Evolutionary conservation across 345 rosid genomes (phyloP).

Genomic region (Sonneratia alba): DNA sequence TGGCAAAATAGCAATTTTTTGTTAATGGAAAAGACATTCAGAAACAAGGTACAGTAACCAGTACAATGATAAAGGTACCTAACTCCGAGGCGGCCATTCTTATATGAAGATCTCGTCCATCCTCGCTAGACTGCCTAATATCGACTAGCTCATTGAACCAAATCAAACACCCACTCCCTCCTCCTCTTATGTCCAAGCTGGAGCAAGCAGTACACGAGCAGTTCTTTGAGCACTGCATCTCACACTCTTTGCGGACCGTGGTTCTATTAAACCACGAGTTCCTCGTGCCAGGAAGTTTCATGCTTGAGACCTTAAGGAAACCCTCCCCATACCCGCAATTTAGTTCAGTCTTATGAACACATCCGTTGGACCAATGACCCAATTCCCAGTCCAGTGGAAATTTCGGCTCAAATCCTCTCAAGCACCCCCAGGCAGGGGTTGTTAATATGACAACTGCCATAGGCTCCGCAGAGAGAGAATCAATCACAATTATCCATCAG

Average conservation of each 20-base stretch:
- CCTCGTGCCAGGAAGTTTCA: constrained; percentile 39
- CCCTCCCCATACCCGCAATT: constrained; percentile 25
- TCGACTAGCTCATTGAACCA: constrained; percentile 11
- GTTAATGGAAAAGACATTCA: not conserved
- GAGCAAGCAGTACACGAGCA: constrained; percentile 51
- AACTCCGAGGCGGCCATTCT: constrained; percentile 12
- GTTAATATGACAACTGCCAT: constrained; percentile 29
- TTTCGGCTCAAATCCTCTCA: constrained; percentile 35
- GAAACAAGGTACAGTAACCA: too few relatives aligned
- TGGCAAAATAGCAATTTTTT: too few relatives aligned
- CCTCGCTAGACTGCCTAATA: constrained; percentile 7
- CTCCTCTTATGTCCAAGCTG: constrained; percentile 25
- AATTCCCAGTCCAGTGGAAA: constrained; percentile 23
- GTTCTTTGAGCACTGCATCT: constrained; percentile 23
- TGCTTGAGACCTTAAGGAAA: constrained; percentile 16
- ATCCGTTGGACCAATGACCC: constrained; percentile 30
- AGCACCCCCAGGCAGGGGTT: constrained; percentile 29
- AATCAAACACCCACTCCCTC: constrained; percentile 16
- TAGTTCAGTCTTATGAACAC: constrained; percentile 26
- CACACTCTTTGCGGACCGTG: constrained; percentile 27
- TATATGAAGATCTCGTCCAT: constrained; percentile 16
- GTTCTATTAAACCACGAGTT: constrained; percentile 17
- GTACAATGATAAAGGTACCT: not conserved
- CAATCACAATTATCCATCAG: constrained; percentile 37
- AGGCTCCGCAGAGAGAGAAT: constrained; percentile 28